Evolutionary conservation across 768 basidiomycete species (phyloP).

Genomic region (Boletus reticulatus): DNA sequence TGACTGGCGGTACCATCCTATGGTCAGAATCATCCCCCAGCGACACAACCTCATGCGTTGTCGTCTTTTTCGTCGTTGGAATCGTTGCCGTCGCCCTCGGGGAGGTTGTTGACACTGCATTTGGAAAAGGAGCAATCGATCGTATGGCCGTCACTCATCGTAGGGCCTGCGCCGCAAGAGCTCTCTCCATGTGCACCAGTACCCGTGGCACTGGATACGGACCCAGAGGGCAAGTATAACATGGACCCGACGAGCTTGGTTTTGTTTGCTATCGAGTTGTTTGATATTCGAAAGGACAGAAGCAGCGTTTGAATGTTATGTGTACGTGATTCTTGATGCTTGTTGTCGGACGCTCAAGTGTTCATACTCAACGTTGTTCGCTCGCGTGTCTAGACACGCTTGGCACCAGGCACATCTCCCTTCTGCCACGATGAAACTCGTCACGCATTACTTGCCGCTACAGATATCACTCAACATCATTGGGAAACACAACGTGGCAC

Average conservation of each 20-base stretch:
- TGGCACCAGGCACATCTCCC: slow-evolving; percentile 79
- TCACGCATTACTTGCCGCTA: slow-evolving; percentile 67
- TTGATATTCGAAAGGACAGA: slow-evolving; percentile 76
- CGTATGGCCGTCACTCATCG: slow-evolving; percentile 81
- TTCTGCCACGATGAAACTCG: slow-evolving; percentile 74
- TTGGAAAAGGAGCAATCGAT: slow-evolving; percentile 76
- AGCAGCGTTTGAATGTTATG: slow-evolving; percentile 78
- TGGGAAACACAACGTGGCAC: slow-evolving; percentile 48
- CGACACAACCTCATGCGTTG: slow-evolving; percentile 48
- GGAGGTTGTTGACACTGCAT: slow-evolving; percentile 74
- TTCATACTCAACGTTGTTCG: not conserved
- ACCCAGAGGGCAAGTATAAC: slow-evolving; percentile 63
- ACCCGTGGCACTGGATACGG: slow-evolving; percentile 51
- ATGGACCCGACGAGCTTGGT: slow-evolving; percentile 86
- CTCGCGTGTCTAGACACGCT: slow-evolving; percentile 53
- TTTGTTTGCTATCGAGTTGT: slow-evolving; percentile 65
- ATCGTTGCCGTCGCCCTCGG: slow-evolving; percentile 58
- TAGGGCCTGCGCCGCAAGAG: slow-evolving; percentile 65
- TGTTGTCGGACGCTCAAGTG: not conserved
- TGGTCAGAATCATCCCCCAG: slow-evolving; percentile 36
- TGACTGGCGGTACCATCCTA: not conserved
- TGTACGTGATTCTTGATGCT: slow-evolving; percentile 44
- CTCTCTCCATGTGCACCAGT: slow-evolving; percentile 52
- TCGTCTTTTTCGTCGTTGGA: slow-evolving; percentile 83
- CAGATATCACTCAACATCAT: slow-evolving; percentile 41